These are phyloP conservation scores for Termitomyces heimii DNA, from an alignment of 768 basidiomycete species.

Conservation along the genomic window DNA sequence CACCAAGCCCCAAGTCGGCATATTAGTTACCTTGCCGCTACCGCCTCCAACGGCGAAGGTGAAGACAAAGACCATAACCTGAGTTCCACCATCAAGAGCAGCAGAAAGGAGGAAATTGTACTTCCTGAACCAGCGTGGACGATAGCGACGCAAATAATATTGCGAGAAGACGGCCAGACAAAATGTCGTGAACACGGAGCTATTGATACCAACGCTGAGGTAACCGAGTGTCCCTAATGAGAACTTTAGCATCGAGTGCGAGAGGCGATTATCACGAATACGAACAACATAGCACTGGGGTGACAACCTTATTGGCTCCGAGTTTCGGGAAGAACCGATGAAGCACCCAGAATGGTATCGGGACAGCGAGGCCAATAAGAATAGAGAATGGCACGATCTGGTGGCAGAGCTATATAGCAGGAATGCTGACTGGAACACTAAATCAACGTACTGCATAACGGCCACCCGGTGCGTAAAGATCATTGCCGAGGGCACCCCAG, in stretches of 20 bases:
- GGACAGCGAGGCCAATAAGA: conserved; percentile 41
- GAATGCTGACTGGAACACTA: background rate
- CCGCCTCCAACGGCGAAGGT: conserved; percentile 41
- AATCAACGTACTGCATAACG: conserved; percentile 30
- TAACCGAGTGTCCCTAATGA: conserved; percentile 26
- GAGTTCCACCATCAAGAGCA: conserved; percentile 45
- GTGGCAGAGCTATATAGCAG: conserved; percentile 1
- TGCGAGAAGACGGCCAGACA: conserved; percentile 40
- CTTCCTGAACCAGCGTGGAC: conserved; percentile 42
- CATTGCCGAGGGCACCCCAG: conserved; percentile 49
- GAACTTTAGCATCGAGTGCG: background rate
- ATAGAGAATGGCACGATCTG: conserved; percentile 35
- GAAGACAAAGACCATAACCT: conserved; percentile 40
- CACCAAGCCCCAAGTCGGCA: conserved; percentile 33
- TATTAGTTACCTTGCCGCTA: conserved; percentile 20
- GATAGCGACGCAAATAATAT: conserved; percentile 34
- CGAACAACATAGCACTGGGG: conserved; percentile 28
- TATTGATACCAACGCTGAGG: conserved; percentile 53
- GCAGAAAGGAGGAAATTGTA: conserved; percentile 49
- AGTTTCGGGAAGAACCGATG: conserved; percentile 41
- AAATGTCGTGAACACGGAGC: conserved; percentile 41
- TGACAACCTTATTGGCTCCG: conserved; percentile 39
- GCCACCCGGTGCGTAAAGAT: conserved; percentile 36
- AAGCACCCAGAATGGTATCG: conserved; percentile 46
- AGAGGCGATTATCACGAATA: conserved; percentile 1